A percentile compares a stretch with the other conserved stretches of the same genome.
Conservation (phyloP, 768 basidiomycete species). For the Agaricus subrufescens region DNA sequence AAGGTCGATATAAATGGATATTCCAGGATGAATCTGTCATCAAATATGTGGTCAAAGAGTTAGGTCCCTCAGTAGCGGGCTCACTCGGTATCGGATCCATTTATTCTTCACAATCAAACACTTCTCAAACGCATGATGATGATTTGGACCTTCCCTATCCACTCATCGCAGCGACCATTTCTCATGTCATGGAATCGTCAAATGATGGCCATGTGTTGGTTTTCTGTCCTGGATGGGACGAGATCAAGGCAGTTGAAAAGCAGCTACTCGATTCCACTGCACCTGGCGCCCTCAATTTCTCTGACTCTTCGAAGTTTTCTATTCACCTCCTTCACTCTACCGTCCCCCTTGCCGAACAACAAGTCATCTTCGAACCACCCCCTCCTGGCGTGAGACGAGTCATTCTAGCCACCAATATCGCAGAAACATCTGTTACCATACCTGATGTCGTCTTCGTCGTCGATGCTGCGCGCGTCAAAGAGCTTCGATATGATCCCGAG, state of each 20-base stretch:
- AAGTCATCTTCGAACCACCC: constrained; percentile 84
- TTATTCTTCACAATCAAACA: constrained; percentile 10
- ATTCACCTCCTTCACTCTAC: constrained; percentile 88
- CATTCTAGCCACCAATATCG: constrained; percentile 92
- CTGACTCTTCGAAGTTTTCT: constrained; percentile 49
- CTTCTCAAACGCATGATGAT: constrained; percentile 23
- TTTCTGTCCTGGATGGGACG: constrained; percentile 92
- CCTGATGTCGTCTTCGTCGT: constrained; percentile 94
- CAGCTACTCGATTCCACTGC: constrained; percentile 46
- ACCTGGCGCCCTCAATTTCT: constrained; percentile 57
- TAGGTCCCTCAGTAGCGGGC: constrained; percentile 30
- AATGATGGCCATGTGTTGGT: constrained; percentile 85
- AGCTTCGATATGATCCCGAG: constrained; percentile 84
- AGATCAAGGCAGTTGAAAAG: constrained; percentile 72
- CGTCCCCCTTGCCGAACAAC: constrained; percentile 85
- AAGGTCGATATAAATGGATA: constrained; percentile 52
- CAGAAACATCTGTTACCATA: constrained; percentile 93
- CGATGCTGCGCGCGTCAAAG: constrained; percentile 85
- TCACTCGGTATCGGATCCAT: constrained; percentile 21
- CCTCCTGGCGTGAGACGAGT: constrained; percentile 73
- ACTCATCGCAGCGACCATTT: constrained; percentile 76
- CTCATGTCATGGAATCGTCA: constrained; percentile 68
- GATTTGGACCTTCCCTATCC: constrained; percentile 78
- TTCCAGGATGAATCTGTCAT: constrained; percentile 64
- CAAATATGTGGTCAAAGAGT: constrained; percentile 69